A percentile compares a stretch with the other conserved stretches of the same genome.
phyloP scores from a whole-genome alignment of 106 monocot species.

The Acanthochlamys bracteata region DNA sequence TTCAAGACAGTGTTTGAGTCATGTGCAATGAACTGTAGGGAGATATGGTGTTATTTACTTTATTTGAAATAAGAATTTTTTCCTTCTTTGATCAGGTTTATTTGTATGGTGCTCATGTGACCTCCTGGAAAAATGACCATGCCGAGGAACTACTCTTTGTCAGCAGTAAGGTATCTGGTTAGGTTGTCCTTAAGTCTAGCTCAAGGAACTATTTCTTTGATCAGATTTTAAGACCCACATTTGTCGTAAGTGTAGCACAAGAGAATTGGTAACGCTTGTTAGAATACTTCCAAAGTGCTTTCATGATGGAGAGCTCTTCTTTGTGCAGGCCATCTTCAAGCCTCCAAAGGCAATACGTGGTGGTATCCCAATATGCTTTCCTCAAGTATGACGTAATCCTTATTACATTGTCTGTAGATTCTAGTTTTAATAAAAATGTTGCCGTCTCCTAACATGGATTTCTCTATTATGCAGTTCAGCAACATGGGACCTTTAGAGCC shows the following conservation, averaged over 20 bases:
- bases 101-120: slow-evolving; percentile 49
- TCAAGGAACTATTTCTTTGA: too few relatives aligned
- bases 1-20: too few relatives aligned
- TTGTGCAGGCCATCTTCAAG: slow-evolving; percentile 52
- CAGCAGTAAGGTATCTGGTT: slow-evolving; percentile 44
- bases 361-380: slow-evolving; percentile 81
- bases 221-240: too few relatives aligned
- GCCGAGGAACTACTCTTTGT: slow-evolving; percentile 55
- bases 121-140: slow-evolving; percentile 58
- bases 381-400: slow-evolving; percentile 34
- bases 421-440: not conserved
- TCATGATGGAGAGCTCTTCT: not conserved
- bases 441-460: not conserved
- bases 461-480: slow-evolving; percentile 34
- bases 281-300: not conserved
- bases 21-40: too few relatives aligned
- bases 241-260: not conserved
- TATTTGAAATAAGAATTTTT: too few relatives aligned
- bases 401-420: not conserved
- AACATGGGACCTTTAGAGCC: slow-evolving; percentile 38
- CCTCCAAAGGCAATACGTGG: slow-evolving; percentile 82
- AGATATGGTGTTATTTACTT: too few relatives aligned
- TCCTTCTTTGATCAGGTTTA: slow-evolving; percentile 24
- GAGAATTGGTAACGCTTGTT: too few relatives aligned
- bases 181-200: not conserved